Evolutionary conservation across 2,329 filamentous ascomycete genomes (phyloP).

Genomic region (Calonectria hongkongensis): DNA sequence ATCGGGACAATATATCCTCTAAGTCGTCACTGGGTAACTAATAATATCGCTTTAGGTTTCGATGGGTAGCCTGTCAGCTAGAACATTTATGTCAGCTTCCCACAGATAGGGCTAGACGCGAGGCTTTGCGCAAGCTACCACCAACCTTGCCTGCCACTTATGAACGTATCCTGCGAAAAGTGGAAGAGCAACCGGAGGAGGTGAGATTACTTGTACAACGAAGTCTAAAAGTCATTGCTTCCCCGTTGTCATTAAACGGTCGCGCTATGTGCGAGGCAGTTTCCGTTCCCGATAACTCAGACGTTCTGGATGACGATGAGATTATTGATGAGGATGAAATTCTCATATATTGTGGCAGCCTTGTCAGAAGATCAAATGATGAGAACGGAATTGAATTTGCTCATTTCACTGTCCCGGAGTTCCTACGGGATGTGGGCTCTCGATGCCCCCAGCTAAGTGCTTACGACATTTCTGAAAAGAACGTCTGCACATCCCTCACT

Average conservation of each 20-base stretch:
- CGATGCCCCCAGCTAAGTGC: background rate
- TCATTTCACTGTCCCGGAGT: no score
- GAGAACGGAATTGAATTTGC: background rate
- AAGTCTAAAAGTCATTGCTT: no score
- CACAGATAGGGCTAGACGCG: background rate
- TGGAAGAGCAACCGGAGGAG: background rate
- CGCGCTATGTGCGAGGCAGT: constrained; percentile 31
- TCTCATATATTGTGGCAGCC: constrained; percentile 31
- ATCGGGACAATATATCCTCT: no score
- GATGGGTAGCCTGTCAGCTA: constrained; percentile 40
- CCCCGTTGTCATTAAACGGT: background rate
- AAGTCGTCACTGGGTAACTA: no score
- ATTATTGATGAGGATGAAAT: constrained; percentile 15
- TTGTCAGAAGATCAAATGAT: background rate
- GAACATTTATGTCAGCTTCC: constrained; percentile 35
- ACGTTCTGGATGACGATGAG: background rate
- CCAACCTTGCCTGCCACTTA: constrained; percentile 31
- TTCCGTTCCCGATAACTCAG: background rate
- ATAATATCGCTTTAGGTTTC: constrained; percentile 23
- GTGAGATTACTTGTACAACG: background rate
- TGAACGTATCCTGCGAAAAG: constrained; percentile 22
- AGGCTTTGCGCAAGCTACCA: constrained; percentile 27
- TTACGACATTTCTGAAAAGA: background rate
- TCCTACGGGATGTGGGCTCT: no score
- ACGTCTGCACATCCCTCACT: background rate